Conservation (phyloP, 225 moss, liverwort and hornwort genomes). For the Bryoerythrophyllum caledonicum region DNA sequence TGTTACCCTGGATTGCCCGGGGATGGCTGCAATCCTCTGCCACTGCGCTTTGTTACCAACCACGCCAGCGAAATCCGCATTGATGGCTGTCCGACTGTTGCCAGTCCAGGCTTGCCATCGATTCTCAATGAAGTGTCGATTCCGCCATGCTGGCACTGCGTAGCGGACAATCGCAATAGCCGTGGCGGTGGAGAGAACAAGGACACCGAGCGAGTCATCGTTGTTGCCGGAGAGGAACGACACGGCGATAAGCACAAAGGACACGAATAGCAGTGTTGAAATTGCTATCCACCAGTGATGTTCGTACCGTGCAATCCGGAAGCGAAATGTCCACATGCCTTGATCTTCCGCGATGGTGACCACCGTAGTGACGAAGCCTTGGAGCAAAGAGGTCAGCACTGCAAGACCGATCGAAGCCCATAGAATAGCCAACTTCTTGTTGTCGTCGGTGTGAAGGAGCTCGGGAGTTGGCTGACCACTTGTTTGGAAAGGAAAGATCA, state of each 20-base stretch:
- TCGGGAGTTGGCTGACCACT: neutral
- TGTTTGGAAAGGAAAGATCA: neutral
- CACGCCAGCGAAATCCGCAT: neutral
- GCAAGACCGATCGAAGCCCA: neutral
- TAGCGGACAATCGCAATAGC: neutral
- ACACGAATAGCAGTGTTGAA: neutral
- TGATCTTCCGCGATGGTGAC: neutral
- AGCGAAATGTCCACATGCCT: conserved; percentile 8
- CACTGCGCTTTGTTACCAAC: conserved; percentile 1
- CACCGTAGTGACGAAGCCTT: neutral
- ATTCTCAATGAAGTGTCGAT: conserved; percentile 1
- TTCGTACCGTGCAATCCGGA: neutral
- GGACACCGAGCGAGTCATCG: neutral
- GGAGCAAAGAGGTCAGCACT: neutral
- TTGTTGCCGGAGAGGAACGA: conserved; percentile 4
- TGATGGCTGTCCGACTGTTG: neutral
- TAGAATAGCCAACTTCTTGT: neutral
- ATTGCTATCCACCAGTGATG: conserved; percentile 7
- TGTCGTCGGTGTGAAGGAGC: neutral
- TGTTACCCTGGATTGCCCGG: neutral
- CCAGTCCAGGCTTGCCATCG: conserved; percentile 7
- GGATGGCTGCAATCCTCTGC: neutral
- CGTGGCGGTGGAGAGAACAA: neutral
- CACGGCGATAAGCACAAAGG: neutral
- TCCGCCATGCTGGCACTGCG: neutral